Evolutionary conservation across 2,329 filamentous ascomycete genomes (phyloP).

Genomic region (Didymella arachidicola): DNA sequence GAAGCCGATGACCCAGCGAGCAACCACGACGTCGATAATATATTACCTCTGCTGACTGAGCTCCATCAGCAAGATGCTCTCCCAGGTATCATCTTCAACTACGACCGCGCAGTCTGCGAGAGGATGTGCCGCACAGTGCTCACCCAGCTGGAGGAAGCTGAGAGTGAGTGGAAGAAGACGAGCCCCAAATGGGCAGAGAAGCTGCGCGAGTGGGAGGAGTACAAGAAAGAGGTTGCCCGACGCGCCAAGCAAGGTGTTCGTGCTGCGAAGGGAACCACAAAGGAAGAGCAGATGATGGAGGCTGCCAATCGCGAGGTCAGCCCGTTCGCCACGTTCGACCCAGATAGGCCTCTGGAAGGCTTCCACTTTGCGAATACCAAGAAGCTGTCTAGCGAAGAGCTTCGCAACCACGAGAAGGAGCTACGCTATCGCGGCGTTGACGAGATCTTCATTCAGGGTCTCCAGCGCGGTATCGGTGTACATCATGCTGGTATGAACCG

Average conservation of each 20-base stretch:
- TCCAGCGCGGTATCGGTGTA: conserved; percentile 74
- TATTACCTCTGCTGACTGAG: conserved; percentile 65
- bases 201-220: conserved; percentile 65
- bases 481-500: conserved; percentile 84
- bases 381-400: conserved; percentile 65
- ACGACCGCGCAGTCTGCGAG: conserved; percentile 72
- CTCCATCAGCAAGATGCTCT: conserved; percentile 71
- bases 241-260: conserved; percentile 56
- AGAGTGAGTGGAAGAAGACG: conserved; percentile 64
- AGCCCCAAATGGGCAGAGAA: conserved; percentile 68
- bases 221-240: conserved; percentile 59
- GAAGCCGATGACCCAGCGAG: conserved; percentile 37
- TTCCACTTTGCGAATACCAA: conserved; percentile 73
- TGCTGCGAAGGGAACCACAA: conserved; percentile 59
- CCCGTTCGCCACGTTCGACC: conserved; percentile 71
- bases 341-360: conserved; percentile 66
- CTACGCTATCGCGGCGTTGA: conserved; percentile 61
- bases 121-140: conserved; percentile 62
- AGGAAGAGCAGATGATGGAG: conserved; percentile 65
- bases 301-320: conserved; percentile 63
- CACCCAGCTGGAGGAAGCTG: conserved; percentile 61
- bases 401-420: conserved; percentile 62
- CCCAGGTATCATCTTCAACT: conserved; percentile 80
- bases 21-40: conserved; percentile 51
- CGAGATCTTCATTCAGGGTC: conserved; percentile 64